phyloP scores from a whole-genome alignment of 148 eudicot species.

The Chenopodium berlandieri region DNA sequence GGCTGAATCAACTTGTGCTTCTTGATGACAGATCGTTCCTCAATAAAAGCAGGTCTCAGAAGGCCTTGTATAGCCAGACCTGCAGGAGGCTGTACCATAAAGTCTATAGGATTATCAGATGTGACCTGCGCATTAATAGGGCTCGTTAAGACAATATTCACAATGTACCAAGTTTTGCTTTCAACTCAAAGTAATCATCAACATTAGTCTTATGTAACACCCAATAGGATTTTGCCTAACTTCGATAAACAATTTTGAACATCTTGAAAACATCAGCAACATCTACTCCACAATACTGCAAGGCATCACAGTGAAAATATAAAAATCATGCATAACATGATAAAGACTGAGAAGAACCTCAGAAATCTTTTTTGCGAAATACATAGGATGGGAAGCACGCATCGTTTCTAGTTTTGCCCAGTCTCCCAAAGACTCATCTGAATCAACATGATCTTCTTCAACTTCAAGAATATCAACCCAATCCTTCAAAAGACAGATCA shows the following conservation, averaged over 20 bases:
- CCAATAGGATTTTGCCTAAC: neutral
- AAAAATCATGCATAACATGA: neutral
- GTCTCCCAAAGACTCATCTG: conserved; percentile 79
- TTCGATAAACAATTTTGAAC: neutral
- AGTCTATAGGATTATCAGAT: conserved; percentile 73
- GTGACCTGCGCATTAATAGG: conserved; percentile 42
- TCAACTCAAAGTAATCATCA: neutral
- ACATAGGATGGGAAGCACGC: conserved; percentile 93
- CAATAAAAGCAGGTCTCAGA: conserved; percentile 77
- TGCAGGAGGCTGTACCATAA: conserved; percentile 83
- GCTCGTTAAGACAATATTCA: neutral
- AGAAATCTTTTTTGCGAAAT: conserved; percentile 76
- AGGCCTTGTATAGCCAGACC: conserved; percentile 88
- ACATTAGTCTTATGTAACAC: neutral
- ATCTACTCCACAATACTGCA: neutral
- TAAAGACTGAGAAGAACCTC: conserved; percentile 44
- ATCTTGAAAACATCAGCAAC: conserved; percentile 1
- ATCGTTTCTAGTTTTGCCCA: conserved; percentile 98
- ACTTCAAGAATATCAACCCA: conserved; percentile 82
- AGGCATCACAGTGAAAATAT: neutral
- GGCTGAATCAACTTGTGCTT: conserved; percentile 43
- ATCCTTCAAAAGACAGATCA: conserved; percentile 44
- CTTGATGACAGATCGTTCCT: conserved; percentile 71
- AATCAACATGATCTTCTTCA: conserved; percentile 61
- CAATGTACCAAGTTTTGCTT: neutral